These are phyloP conservation scores for Talaromyces marneffei DNA, from an alignment of 2,329 filamentous ascomycete species.

Conservation along the genomic window DNA sequence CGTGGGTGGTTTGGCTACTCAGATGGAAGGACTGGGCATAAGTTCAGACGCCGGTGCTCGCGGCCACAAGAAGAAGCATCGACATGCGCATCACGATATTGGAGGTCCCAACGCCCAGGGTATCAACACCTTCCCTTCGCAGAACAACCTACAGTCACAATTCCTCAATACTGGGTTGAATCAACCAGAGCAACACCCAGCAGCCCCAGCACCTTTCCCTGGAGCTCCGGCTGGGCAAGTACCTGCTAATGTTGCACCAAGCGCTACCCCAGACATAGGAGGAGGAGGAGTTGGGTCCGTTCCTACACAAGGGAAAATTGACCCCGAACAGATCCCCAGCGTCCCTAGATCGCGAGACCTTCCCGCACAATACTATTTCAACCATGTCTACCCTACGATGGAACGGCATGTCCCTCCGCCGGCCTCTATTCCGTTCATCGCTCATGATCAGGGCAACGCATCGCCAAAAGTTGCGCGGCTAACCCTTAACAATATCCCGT, in stretches of 20 bases:
- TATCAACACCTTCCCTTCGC: conserved; percentile 10
- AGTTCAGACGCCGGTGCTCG: conserved; percentile 46
- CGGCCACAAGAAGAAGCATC: conserved; percentile 77
- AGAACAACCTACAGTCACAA: conserved; percentile 48
- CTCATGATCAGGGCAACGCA: conserved; percentile 93
- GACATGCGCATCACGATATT: conserved; percentile 85
- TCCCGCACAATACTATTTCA: conserved; percentile 76
- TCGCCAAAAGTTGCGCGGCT: conserved; percentile 90
- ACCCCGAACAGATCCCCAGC: conserved; percentile 88
- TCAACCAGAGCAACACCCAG: conserved; percentile 31
- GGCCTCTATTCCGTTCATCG: conserved; percentile 79
- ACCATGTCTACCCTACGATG: conserved; percentile 88
- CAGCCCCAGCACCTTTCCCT: conserved; percentile 23
- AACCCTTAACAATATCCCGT: conserved; percentile 88
- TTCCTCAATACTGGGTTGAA: conserved; percentile 54
- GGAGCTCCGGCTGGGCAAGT: conserved; percentile 17
- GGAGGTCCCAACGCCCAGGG: conserved; percentile 62
- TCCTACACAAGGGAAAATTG: conserved; percentile 67
- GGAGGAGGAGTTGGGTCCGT: conserved; percentile 51
- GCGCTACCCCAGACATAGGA: conserved; percentile 23
- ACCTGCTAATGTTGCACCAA: conserved; percentile 17
- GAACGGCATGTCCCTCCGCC: conserved; percentile 89
- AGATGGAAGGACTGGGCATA: conserved; percentile 73
- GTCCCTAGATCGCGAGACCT: conserved; percentile 78
- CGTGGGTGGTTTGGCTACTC: conserved; percentile 47